Evolutionary conservation across 169 alveolate species (phyloP).

Genomic region (Babesia bovis): DNA sequence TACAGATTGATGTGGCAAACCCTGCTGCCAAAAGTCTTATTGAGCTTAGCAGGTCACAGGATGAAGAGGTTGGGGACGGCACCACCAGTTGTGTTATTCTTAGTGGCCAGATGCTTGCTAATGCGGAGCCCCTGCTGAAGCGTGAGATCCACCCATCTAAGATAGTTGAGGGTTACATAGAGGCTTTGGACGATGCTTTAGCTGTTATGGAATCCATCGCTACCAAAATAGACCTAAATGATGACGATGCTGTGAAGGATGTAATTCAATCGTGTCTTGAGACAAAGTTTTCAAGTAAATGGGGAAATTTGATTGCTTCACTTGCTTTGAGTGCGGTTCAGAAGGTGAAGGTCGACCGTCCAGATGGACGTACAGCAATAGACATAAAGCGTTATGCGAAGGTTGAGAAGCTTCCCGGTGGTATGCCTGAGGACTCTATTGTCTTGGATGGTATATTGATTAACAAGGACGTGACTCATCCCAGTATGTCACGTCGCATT

Average conservation of each 20-base stretch:
- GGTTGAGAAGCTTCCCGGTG: conserved; percentile 99
- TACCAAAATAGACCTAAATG: conserved; percentile 82
- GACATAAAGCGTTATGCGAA: conserved; percentile 96
- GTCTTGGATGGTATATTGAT: conserved; percentile 97
- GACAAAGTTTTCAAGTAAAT: conserved; percentile 91
- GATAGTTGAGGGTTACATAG: conserved; percentile 91
- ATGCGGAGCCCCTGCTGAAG: conserved; percentile 92
- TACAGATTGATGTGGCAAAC: conserved; percentile 93
- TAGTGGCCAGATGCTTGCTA: conserved; percentile 95
- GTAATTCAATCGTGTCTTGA: conserved; percentile 84
- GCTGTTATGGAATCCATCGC: conserved; percentile 88
- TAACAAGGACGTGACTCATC: conserved; percentile 97
- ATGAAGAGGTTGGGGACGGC: conserved; percentile 99
- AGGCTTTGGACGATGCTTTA: conserved; percentile 90
- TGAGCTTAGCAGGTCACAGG: conserved; percentile 95
- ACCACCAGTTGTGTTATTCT: conserved; percentile 96
- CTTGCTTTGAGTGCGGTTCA: conserved; percentile 94
- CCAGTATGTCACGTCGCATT: conserved; percentile 94
- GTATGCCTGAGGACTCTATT: conserved; percentile 91
- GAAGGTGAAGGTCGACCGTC: conserved; percentile 67
- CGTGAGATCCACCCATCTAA: conserved; percentile 94
- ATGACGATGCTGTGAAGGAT: conserved; percentile 81
- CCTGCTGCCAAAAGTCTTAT: conserved; percentile 99
- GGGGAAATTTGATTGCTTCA: conserved; percentile 91
- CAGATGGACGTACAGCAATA: conserved; percentile 83